phyloP scores from a whole-genome alignment of 371 early-diverging fungal species.

The Mortierella sp. region DNA sequence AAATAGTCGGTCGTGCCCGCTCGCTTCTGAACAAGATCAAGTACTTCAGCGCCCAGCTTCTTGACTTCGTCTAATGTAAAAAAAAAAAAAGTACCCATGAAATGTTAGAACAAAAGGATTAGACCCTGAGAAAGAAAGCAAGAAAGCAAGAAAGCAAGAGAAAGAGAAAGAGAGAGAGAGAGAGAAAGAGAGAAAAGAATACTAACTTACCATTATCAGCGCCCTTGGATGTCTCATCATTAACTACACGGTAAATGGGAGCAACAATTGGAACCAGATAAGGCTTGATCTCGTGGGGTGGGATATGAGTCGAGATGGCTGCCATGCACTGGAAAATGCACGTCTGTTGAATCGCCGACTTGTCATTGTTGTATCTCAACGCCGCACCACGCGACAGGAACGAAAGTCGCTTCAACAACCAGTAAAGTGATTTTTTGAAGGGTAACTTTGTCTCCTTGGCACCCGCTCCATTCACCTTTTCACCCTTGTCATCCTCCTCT shows the following conservation, averaged over 20 bases:
- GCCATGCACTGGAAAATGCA: constrained; percentile 92
- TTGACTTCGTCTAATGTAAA: constrained; percentile 72
- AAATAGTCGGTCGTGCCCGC: constrained; percentile 83
- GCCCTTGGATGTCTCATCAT: constrained; percentile 77
- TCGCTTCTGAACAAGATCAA: constrained; percentile 80
- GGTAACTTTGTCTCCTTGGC: constrained; percentile 27
- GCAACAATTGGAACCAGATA: constrained; percentile 80
- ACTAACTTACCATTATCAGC: constrained; percentile 61
- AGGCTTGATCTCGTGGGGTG: constrained; percentile 63
- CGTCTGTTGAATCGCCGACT: constrained; percentile 64
- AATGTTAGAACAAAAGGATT: constrained; percentile 4
- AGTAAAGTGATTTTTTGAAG: constrained; percentile 60
- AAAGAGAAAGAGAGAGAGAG: too few relatives aligned
- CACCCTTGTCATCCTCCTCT: constrained; percentile 59
- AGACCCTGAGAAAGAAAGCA: too few relatives aligned
- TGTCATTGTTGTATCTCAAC: constrained; percentile 42
- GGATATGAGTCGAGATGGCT: constrained; percentile 79
- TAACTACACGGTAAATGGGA: constrained; percentile 83
- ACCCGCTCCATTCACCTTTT: constrained; percentile 43
- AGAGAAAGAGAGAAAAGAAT: not conserved
- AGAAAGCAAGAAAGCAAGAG: not conserved
- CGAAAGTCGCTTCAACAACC: constrained; percentile 74
- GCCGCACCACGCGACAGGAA: constrained; percentile 75
- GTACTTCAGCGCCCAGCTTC: constrained; percentile 81
- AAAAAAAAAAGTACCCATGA: not conserved